These are phyloP conservation scores for Irpex lacteus DNA, from an alignment of 1,284 basidiomycete species.

Conservation along the genomic window DNA sequence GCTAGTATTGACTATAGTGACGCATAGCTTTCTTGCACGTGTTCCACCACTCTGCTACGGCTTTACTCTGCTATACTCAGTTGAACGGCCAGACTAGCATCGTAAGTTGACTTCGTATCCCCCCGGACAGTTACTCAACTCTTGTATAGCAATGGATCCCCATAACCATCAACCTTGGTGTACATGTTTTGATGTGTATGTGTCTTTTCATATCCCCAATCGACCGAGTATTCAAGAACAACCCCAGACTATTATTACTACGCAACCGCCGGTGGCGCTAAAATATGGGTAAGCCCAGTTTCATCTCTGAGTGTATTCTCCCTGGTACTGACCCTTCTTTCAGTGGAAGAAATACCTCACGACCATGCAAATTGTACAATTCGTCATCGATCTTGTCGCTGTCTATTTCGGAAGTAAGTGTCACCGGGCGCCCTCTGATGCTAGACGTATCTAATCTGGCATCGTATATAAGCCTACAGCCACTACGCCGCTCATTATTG, in stretches of 20 bases:
- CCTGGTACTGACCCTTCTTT: constrained; percentile 3
- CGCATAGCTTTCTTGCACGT: constrained; percentile 90
- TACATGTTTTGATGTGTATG: constrained; percentile 98
- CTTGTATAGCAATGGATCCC: constrained; percentile 87
- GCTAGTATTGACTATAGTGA: neutral
- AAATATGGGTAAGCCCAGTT: constrained; percentile 78
- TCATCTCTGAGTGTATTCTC: neutral
- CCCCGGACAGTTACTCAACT: neutral
- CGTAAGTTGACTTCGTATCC: constrained; percentile 42
- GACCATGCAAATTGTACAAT: constrained; percentile 93
- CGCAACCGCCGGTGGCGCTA: constrained; percentile 92
- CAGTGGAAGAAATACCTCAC: constrained; percentile 98
- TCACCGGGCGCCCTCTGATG: neutral
- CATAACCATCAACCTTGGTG: constrained; percentile 88
- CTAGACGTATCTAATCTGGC: constrained; percentile 15
- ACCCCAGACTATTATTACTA: constrained; percentile 92
- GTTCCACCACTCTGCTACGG: constrained; percentile 99
- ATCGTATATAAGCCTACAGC: constrained; percentile 63
- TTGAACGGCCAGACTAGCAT: constrained; percentile 91
- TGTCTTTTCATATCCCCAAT: constrained; percentile 14
- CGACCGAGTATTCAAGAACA: neutral
- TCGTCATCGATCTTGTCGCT: constrained; percentile 84
- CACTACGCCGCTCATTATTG: constrained; percentile 75
- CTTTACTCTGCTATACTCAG: constrained; percentile 91
- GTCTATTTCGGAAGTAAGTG: constrained; percentile 93